A percentile compares a stretch with the other conserved stretches of the same genome.
Evolutionary conservation across 2,329 filamentous ascomycete genomes (phyloP).

Genomic region (Diaporthe ilicicola): DNA sequence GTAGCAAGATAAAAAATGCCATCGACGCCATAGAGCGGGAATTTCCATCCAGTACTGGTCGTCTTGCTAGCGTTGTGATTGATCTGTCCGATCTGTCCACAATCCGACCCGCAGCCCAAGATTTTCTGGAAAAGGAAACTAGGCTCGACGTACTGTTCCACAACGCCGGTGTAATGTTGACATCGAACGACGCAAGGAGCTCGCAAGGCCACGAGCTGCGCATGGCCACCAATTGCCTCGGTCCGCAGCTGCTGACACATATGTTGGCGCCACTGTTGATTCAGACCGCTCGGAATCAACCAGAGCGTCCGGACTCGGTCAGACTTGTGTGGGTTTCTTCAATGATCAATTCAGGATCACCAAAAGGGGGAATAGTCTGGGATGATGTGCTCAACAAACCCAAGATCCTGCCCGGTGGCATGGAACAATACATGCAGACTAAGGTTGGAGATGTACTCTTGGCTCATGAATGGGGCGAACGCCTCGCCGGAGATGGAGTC

Average conservation of each 20-base stretch:
- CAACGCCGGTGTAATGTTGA: slow-evolving; percentile 24
- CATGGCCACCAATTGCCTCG: slow-evolving; percentile 25
- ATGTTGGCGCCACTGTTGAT: slow-evolving; percentile 5
- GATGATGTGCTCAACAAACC: neutral
- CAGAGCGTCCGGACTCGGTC: neutral
- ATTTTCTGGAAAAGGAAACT: neutral
- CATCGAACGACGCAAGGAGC: neutral
- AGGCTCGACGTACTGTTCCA: slow-evolving; percentile 20
- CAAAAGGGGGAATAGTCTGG: slow-evolving; percentile 8
- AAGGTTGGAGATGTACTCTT: slow-evolving; percentile 21
- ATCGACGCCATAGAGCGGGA: slow-evolving; percentile 9
- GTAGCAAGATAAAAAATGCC: neutral
- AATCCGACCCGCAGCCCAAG: neutral
- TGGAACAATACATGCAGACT: slow-evolving; percentile 15
- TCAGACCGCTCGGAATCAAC: neutral
- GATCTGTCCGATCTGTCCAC: slow-evolving; percentile 16
- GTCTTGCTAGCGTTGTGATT: neutral
- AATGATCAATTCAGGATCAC: neutral
- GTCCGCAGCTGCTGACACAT: slow-evolving; percentile 4
- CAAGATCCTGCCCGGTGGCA: neutral
- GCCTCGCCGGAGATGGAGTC: slow-evolving; percentile 2
- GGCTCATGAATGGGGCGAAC: slow-evolving; percentile 6
- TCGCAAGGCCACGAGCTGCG: slow-evolving; percentile 14
- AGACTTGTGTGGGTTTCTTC: slow-evolving; percentile 20
- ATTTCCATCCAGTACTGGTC: neutral